These are phyloP conservation scores for Kalmusia sp. DNA, from an alignment of 2,329 filamentous ascomycete species.

Conservation along the genomic window DNA sequence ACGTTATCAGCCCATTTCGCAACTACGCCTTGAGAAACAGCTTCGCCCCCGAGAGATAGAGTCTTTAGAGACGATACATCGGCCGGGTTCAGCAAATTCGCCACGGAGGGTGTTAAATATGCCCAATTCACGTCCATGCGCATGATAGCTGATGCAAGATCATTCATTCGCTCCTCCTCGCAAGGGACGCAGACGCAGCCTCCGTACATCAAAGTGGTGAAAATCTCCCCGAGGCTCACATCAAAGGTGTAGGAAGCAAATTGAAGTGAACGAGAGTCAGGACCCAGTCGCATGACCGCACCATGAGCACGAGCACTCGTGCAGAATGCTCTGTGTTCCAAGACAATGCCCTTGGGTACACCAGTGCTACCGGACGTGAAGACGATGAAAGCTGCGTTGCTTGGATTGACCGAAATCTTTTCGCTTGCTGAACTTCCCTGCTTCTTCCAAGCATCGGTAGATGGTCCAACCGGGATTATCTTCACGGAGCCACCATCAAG, in stretches of 20 bases:
- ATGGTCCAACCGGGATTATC: too few relatives aligned
- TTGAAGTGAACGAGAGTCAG: slow-evolving; percentile 63
- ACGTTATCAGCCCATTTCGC: slow-evolving; percentile 45
- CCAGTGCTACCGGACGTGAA: slow-evolving; percentile 55
- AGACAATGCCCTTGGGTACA: slow-evolving; percentile 64
- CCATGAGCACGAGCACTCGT: not conserved
- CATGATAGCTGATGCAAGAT: not conserved
- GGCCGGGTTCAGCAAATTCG: not conserved
- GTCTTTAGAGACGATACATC: not conserved
- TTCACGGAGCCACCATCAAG: too few relatives aligned
- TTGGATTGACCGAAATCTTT: too few relatives aligned
- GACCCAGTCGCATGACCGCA: slow-evolving; percentile 3
- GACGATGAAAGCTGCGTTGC: slow-evolving; percentile 56
- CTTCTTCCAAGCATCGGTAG: too few relatives aligned
- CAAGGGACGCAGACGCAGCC: slow-evolving; percentile 65
- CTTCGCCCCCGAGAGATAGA: slow-evolving; percentile 10
- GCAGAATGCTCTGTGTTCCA: slow-evolving; percentile 63
- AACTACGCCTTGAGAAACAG: slow-evolving; percentile 26
- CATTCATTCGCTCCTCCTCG: slow-evolving; percentile 42
- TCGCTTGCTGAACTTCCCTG: too few relatives aligned
- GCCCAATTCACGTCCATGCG: not conserved
- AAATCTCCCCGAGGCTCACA: slow-evolving; percentile 49
- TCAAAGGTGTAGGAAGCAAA: slow-evolving; percentile 53
- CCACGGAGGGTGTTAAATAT: not conserved
- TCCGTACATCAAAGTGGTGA: slow-evolving; percentile 63